Evolutionary conservation across 371 early-diverging fungal species (phyloP), one percentile per base, ranked within the genome.

Genomic region (Mucor ambiguus): DNA sequence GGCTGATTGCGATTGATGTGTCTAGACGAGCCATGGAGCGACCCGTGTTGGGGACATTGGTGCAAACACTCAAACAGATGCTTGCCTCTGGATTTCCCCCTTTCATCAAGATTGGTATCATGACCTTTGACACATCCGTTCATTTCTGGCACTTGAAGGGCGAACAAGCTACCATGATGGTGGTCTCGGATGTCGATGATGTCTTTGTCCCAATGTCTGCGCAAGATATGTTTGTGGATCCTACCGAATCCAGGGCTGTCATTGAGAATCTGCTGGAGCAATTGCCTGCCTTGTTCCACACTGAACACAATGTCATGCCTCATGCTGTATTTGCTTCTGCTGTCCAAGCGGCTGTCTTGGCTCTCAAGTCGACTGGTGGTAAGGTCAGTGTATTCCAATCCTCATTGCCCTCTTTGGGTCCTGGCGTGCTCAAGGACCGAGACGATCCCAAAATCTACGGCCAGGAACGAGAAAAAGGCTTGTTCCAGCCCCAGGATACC

Each of bases 101-200:
- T 68, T 43, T 90, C 18, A 80, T 87, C 22, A 88, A 82, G 60
- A 84, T 98, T 38, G 98, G 92, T 33, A 87, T 98, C 46, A 72
- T 98, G 67, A 97, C 98, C 1, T 96, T 89, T 72, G 99, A 98
- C 79, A 85, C 86, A 59, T 79, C 86, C n/a, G 85, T 96, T n/a
- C 95, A 96, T 73, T 98, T 98, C 71, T 98, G 97, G 83, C 95
- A 95, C 74, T 72, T 97, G 58, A 86, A 87, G 74, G 94, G 90
- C 58, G 95, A 93, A 32, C 92, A 95, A 70, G 90, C 96, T 6
- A 93, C 94, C 72, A 95, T 98, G 95, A 83, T 98, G 85, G 92
- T 97, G n/a, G 95, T 98, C 2, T 85, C 95, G 0, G 99, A 98
- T 76, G 76, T 96, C 24, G 73, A 89, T 38, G 98, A 98, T 69